Base-by-base conservation (phyloP, 179 eudicot species). In the Beta macrorhiza region DNA sequence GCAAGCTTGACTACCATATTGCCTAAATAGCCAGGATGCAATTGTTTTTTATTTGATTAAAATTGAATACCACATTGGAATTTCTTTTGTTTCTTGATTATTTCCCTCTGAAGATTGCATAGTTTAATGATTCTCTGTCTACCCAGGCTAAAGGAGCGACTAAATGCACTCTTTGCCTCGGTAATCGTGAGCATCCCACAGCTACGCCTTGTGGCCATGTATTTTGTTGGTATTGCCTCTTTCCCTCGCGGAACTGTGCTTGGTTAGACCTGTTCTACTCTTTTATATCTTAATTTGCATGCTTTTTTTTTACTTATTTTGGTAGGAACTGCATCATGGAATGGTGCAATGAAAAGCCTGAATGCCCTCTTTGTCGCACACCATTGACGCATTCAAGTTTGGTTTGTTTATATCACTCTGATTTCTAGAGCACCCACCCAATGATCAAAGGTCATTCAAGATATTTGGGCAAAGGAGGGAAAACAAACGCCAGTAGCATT, bases 141-240 rank as follows among this genome's bases (percentile, higher is more conserved):
- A 52, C 78, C 42, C 89, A 90, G 98, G 88, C 82, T 77, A 92
- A 87, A 84, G 88, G 87, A 81, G 73, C 87, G 69, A 89, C 87
- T 81, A 94, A 94, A 87, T 94, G 98, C 89, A 91, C 97, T 22
- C 97, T 97, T 73, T 97, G 99, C 86, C 92, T 94, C 61, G 88
- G 98, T 78, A 88, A 88, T 86, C 97, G 99, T 58, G 93, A 91
- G 86, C 87, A 89, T 82, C 98, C 99, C 65, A 97, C 99, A 0
- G 95, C 99, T 78, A 94, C 97, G n/a, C 97, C 99, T 78, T 94
- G 98, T 82, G 98, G 98, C 82, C 99, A 97, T 84, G 98, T 97
- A 75, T 97, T 97, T 82, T 97, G 99, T 88, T 97, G 99, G 99
- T 97, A 92, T 68, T 65, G 68, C 61, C 85, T 83, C 74, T 47